Percentiles rank a stretch among this genome's conserved stretches.
phyloP scores from a whole-genome alignment of 208 protist species.

The Crithidia brevicula region DNA sequence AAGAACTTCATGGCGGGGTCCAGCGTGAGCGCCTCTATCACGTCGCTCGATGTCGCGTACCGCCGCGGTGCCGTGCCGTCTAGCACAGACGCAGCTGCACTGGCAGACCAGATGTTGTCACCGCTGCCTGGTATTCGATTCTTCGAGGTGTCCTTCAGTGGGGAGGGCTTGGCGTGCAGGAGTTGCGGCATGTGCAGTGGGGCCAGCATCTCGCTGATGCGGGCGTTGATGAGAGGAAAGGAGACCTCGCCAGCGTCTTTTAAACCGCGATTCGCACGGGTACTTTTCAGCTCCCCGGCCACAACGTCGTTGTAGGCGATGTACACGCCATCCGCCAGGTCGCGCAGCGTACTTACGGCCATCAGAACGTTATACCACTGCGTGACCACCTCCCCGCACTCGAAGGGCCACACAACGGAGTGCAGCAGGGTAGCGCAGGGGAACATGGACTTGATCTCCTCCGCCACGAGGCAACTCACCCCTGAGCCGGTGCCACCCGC shows the following conservation, averaged over 20 bases:
- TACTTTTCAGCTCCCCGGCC: constrained; percentile 27
- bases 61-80: constrained; percentile 19
- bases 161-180: constrained; percentile 42
- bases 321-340: constrained; percentile 70
- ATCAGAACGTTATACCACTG: constrained; percentile 90
- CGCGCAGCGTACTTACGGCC: constrained; percentile 55
- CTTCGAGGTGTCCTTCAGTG: constrained; percentile 26
- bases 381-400: constrained; percentile 81
- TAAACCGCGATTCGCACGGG: constrained; percentile 21
- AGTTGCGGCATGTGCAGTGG: constrained; percentile 71
- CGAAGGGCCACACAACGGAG: constrained; percentile 81
- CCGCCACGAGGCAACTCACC: constrained; percentile 79
- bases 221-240: constrained; percentile 51
- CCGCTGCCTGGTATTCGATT: constrained; percentile 19
- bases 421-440: constrained; percentile 61
- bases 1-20: constrained; percentile 83
- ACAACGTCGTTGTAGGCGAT: constrained; percentile 73
- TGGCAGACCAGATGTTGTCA: background rate
- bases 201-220: constrained; percentile 48
- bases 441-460: constrained; percentile 68
- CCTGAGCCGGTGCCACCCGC: constrained; percentile 92
- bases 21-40: constrained; percentile 61
- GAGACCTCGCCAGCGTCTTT: constrained; percentile 36
- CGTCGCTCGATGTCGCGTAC: constrained; percentile 36
- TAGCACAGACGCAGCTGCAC: background rate